Base-by-base conservation (phyloP, 148 eudicot species). In the Talinum fruticosum region DNA sequence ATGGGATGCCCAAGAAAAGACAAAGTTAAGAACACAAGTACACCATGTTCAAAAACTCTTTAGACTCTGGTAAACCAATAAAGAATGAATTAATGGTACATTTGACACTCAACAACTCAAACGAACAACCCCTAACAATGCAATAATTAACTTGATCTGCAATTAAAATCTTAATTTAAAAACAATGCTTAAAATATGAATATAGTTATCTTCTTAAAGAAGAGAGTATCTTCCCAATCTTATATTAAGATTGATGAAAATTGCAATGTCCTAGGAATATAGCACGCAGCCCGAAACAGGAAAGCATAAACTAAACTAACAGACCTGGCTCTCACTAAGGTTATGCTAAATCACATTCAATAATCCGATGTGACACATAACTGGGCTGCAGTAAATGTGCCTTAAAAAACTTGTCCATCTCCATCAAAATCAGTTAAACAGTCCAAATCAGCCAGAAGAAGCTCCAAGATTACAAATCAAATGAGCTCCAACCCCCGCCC, bases 381-480 rank as follows among this genome's bases (percentile, higher is more conserved):
- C 64, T 57, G 28, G 6, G n/a, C n/a, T 57, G 64, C 64, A 23
- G 12, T 57, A 57, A 57, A 57, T 57, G 64, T 57, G 64, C 64
- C 8, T 57, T 23, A 5, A 5, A 10, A 57, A 57, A 57, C 64
- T n/a, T 57, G 64, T 45, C 61, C 26, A 47, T 10, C 28, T 36
- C 64, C 71, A 75, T 69, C 68, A 80, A 59, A 68, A 37, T 30
- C 41, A 72, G 16, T 29, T 6, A 29, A 44, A n/a, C 32, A 70
- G 32, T 4, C 61, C 19, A 21, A 37, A 24, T 41, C 73, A 70
- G 16, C 73, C 73, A 70, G 73, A n/a, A 70, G 10, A 33, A 66
- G 70, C 41, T 66, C 16, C 34, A 66, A 12, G 49, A 69, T 23
- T 26, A 37, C 29, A 24, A 45, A 28, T 49, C 61, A 18, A 26